Evolutionary conservation across 257 asterid genomes (phyloP), one percentile per base, ranked within the genome.

Genomic region (Oldenlandia corymbosa): DNA sequence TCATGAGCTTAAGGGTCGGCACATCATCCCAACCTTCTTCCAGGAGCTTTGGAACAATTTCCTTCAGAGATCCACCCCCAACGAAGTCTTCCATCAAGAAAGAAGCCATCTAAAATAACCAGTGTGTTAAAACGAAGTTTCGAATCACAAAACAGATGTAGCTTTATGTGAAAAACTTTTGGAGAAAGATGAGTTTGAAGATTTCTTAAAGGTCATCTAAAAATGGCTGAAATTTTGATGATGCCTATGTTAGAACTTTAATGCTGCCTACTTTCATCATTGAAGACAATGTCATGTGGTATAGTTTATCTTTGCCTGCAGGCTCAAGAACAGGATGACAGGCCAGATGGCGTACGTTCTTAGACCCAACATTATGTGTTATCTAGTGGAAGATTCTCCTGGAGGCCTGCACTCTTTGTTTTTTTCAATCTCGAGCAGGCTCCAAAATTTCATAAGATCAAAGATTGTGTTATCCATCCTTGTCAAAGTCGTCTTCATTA

Each of bases 21-120:
- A 89, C 91, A n/a, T 89, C 94, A 55, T 87, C 97, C 97, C 95
- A 89, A 17, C 95, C 97, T 71, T 83, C 88, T 63, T 87, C 89
- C 66, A 84, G 46, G 73, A 89, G 82, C 83, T 72, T 83, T 46
- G 84, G 81, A 43, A 85, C 60, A 43, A 87, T 68, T 53, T 69
- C 81, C 71, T 75, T 81, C 27, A 84, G 85, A 54, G 68, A 80
- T 64, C 96, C 97, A 46, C 81, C 81, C 57, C 97, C 97, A 45
- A 81, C 80, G 64, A 86, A 89, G 56, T 86, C 90, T 68, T 89
- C 95, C 28, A 84, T 71, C 16, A 79, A 83, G 80, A 87, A 87
- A 69, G 97, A 87, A 67, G 90, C 95, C 96, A 88, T 85, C 51
- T 62, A n/a, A n/a, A n/a, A n/a, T 61, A 58, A 31, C 23, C 30